Evolutionary conservation across 768 basidiomycete species (phyloP).

Genomic region (Peribolospora kevripleyi): DNA sequence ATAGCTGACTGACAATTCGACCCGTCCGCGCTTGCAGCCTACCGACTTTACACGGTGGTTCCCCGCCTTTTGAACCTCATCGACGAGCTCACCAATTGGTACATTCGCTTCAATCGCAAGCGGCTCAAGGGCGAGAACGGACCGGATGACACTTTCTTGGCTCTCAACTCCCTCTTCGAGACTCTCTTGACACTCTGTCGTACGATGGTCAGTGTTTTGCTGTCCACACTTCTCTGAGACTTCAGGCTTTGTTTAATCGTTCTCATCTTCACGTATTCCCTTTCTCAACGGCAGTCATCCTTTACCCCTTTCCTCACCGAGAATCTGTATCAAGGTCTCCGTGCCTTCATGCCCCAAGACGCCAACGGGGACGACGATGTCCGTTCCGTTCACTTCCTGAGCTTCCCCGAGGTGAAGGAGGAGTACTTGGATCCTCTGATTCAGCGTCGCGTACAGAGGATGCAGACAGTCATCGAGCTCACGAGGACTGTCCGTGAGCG

Average conservation of each 20-base stretch:
- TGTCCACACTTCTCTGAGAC: neutral
- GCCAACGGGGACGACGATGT: slow-evolving; percentile 39
- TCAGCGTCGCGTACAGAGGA: slow-evolving; percentile 76
- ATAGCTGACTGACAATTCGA: neutral
- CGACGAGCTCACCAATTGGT: slow-evolving; percentile 96
- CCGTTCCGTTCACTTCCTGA: slow-evolving; percentile 82
- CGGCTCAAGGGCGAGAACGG: slow-evolving; percentile 89
- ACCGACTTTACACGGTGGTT: slow-evolving; percentile 89
- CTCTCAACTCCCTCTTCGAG: slow-evolving; percentile 89
- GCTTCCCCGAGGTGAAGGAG: slow-evolving; percentile 76
- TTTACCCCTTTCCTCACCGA: slow-evolving; percentile 97
- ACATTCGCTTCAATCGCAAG: slow-evolving; percentile 93
- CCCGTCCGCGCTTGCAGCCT: slow-evolving; percentile 24
- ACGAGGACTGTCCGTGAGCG: slow-evolving; percentile 68
- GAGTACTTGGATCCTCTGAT: slow-evolving; percentile 86
- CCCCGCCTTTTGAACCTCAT: slow-evolving; percentile 77
- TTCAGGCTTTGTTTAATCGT: neutral
- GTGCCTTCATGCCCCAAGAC: slow-evolving; percentile 58
- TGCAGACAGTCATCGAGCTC: slow-evolving; percentile 86
- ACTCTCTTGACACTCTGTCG: slow-evolving; percentile 77
- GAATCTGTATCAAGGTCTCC: slow-evolving; percentile 76
- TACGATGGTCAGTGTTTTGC: slow-evolving; percentile 48
- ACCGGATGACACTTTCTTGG: slow-evolving; percentile 56
- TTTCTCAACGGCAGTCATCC: slow-evolving; percentile 39
- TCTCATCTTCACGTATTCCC: neutral